Conservation (phyloP, 106 monocot species). For the Acorus calamus region DNA sequence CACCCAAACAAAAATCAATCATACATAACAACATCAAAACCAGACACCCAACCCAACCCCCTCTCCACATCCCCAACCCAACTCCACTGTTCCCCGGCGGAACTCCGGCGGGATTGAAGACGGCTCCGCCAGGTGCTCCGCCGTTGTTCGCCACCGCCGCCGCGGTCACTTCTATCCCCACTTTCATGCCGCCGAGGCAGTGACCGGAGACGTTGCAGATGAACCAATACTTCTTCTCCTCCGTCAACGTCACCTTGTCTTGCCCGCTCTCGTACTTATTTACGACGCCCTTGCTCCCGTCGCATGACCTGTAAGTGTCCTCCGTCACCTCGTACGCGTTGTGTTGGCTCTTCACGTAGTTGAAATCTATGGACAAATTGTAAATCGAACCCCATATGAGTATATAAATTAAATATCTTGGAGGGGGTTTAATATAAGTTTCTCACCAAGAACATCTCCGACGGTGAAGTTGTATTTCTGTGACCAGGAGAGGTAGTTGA, state of each 20-base stretch:
- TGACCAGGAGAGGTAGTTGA: slow-evolving; percentile 34
- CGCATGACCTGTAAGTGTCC: slow-evolving; percentile 28
- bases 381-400: not conserved
- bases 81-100: too few relatives aligned
- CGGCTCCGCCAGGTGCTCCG: too few relatives aligned
- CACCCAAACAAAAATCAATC: too few relatives aligned
- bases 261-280: slow-evolving; percentile 11
- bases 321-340: slow-evolving; percentile 25
- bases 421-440: not conserved
- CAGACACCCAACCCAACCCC: too few relatives aligned
- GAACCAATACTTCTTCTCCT: slow-evolving; percentile 16
- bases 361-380: slow-evolving; percentile 24
- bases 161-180: not conserved
- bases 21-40: too few relatives aligned
- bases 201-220: slow-evolving; percentile 27
- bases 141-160: not conserved
- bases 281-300: slow-evolving; percentile 4
- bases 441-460: slow-evolving; percentile 29
- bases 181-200: slow-evolving; percentile 39
- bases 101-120: too few relatives aligned
- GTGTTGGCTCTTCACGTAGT: slow-evolving; percentile 27
- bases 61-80: too few relatives aligned
- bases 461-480: slow-evolving; percentile 36
- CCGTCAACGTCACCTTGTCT: slow-evolving; percentile 20
- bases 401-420: not conserved